Conservation (phyloP, 345 rosid species). For the Nephelium lappaceum region DNA sequence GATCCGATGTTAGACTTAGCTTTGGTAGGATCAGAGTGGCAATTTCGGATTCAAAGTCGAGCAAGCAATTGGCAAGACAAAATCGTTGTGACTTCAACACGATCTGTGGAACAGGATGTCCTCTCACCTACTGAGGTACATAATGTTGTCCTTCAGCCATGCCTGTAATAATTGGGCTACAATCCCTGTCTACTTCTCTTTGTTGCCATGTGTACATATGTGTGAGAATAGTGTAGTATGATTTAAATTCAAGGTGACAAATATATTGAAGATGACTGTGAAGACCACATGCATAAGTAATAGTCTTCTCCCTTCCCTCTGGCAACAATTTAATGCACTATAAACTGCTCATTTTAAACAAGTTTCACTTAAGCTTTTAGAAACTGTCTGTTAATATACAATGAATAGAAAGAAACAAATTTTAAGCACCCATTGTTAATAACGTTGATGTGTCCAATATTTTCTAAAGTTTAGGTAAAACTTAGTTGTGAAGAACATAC, state of each 20-base stretch:
- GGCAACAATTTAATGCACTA: too few species aligned
- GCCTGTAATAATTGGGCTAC: conserved; percentile 4
- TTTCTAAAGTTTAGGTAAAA: too few species aligned
- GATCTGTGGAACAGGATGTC: conserved; percentile 93
- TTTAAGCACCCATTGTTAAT: too few species aligned
- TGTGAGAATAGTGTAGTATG: conserved; percentile 1
- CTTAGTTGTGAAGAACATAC: too few species aligned
- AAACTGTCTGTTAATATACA: too few species aligned
- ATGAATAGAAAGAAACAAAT: too few species aligned
- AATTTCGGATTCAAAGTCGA: conserved; percentile 93
- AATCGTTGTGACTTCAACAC: conserved; percentile 86
- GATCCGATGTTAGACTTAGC: conserved; percentile 95
- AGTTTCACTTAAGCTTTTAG: too few species aligned
- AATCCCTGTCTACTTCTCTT: background rate
- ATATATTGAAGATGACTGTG: background rate
- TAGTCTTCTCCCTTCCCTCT: too few species aligned
- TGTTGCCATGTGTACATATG: background rate
- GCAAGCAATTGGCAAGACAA: conserved; percentile 99
- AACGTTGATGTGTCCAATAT: too few species aligned
- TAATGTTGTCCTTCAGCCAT: conserved; percentile 4
- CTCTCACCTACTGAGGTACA: conserved; percentile 90
- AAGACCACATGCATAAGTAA: too few species aligned
- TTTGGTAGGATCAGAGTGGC: conserved; percentile 98
- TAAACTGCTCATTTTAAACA: too few species aligned
- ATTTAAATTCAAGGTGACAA: conserved; percentile 8